A percentile compares a stretch with the other conserved stretches of the same genome.
Evolutionary conservation across 352 stramenopile genomes (phyloP).

Genomic region (Phytophthora idaei): DNA sequence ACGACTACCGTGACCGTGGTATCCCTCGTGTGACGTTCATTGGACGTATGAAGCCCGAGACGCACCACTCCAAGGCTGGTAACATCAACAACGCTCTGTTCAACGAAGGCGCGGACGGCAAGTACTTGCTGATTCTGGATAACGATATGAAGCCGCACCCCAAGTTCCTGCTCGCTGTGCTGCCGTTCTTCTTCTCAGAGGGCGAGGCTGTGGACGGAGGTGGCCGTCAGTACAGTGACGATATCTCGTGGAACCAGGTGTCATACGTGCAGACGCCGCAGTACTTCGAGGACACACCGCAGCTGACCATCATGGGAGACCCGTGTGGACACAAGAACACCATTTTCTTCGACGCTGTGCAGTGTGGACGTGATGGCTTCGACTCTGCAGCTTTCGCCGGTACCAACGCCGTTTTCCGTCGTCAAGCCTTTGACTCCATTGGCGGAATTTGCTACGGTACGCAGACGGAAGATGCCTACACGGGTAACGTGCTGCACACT

Average conservation of each 20-base stretch:
- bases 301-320: slow-evolving; percentile 87
- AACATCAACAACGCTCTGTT: slow-evolving; percentile 93
- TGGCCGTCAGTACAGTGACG: slow-evolving; percentile 86
- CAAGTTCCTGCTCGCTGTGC: slow-evolving; percentile 86
- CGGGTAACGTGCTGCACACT: slow-evolving; percentile 85
- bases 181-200: slow-evolving; percentile 92
- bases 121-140: slow-evolving; percentile 92
- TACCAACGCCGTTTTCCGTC: slow-evolving; percentile 90
- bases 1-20: slow-evolving; percentile 90
- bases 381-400: slow-evolving; percentile 89
- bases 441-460: slow-evolving; percentile 90
- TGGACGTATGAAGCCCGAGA: slow-evolving; percentile 88
- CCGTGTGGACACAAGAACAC: slow-evolving; percentile 91
- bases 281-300: slow-evolving; percentile 90
- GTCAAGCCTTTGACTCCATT: slow-evolving; percentile 89
- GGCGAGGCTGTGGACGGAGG: slow-evolving; percentile 84
- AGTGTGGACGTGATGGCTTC: slow-evolving; percentile 88
- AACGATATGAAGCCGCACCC: slow-evolving; percentile 93
- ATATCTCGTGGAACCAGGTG: slow-evolving; percentile 91
- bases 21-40: slow-evolving; percentile 88
- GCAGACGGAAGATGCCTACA: slow-evolving; percentile 91
- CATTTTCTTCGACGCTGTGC: slow-evolving; percentile 91
- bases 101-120: slow-evolving; percentile 89
- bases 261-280: slow-evolving; percentile 90
- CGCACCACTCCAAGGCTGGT: slow-evolving; percentile 91